Evolutionary conservation across 2,329 filamentous ascomycete species (phyloP).

Genomic region (Pestalotiopsis sp.): DNA sequence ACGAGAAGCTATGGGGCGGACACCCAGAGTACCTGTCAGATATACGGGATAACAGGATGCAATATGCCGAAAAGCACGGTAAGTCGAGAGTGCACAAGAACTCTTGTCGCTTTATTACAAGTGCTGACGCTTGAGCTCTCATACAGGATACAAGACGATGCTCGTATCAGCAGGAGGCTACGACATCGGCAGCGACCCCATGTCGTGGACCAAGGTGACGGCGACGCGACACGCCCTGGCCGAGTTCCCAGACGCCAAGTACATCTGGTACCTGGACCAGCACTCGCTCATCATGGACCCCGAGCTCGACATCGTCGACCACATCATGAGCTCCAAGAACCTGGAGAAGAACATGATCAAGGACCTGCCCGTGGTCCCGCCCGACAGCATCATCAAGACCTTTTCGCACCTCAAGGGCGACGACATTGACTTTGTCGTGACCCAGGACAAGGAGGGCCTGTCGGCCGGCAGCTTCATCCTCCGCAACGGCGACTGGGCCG

Average conservation of each 20-base stretch:
- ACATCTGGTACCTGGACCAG: slow-evolving; percentile 86
- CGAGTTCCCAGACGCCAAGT: slow-evolving; percentile 73
- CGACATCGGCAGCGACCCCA: slow-evolving; percentile 61
- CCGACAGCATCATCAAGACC: slow-evolving; percentile 96
- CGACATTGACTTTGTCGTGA: slow-evolving; percentile 79
- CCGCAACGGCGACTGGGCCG: slow-evolving; percentile 84
- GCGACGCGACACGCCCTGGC: slow-evolving; percentile 89
- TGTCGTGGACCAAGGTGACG: slow-evolving; percentile 77
- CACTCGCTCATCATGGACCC: slow-evolving; percentile 90
- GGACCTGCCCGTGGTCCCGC: slow-evolving; percentile 85
- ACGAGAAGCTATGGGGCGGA: slow-evolving; percentile 58
- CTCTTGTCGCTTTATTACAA: not conserved
- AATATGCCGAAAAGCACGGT: slow-evolving; percentile 89
- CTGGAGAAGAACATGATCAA: slow-evolving; percentile 82
- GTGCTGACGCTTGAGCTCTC: slow-evolving; percentile 17
- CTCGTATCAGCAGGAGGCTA: slow-evolving; percentile 80
- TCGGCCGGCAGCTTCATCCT: slow-evolving; percentile 78
- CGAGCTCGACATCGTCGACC: slow-evolving; percentile 65
- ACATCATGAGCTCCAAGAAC: slow-evolving; percentile 67
- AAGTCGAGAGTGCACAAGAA: slow-evolving; percentile 23
- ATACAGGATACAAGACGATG: slow-evolving; percentile 80
- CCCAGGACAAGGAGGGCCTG: slow-evolving; percentile 82
- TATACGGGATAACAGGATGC: slow-evolving; percentile 79
- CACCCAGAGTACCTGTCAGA: slow-evolving; percentile 69
- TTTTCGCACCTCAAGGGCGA: slow-evolving; percentile 79